phyloP scores from a whole-genome alignment of 768 basidiomycete genomes.

The Sporobolomyces roseus region DNA sequence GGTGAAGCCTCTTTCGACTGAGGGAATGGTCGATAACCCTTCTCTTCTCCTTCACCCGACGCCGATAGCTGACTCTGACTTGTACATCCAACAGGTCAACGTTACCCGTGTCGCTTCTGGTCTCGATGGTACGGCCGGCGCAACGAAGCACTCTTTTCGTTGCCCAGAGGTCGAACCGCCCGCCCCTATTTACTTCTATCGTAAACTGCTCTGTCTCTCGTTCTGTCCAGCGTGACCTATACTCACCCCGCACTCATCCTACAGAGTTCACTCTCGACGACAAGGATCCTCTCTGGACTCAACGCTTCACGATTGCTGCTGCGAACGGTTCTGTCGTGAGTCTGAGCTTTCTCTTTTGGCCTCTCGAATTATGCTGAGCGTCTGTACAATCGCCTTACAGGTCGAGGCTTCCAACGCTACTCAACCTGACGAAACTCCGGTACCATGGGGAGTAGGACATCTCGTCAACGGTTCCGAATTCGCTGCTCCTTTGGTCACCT shows the following conservation, averaged over 20 bases:
- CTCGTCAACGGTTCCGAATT: constrained; percentile 1
- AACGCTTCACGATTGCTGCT: constrained; percentile 32
- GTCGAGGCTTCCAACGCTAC: constrained; percentile 12
- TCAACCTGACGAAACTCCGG: constrained; percentile 24
- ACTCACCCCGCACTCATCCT: too few relatives aligned
- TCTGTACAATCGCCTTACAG: background rate
- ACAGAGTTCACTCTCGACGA: constrained; percentile 30
- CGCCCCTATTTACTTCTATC: constrained; percentile 42
- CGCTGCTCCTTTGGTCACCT: background rate
- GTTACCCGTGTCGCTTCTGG: constrained; percentile 24
- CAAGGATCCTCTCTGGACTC: constrained; percentile 26
- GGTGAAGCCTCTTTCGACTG: too few relatives aligned
- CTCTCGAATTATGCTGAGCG: too few relatives aligned
- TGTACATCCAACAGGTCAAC: too few relatives aligned
- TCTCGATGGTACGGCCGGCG: constrained; percentile 32
- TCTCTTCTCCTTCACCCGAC: too few relatives aligned
- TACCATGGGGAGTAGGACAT: constrained; percentile 35
- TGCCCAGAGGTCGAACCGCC: constrained; percentile 37
- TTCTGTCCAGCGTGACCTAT: too few relatives aligned
- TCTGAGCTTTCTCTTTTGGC: background rate
- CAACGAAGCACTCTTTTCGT: constrained; percentile 1
- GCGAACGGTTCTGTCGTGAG: constrained; percentile 23
- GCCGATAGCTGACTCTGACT: too few relatives aligned
- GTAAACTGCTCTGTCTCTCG: too few relatives aligned
- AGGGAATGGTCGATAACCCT: too few relatives aligned